Conservation (phyloP, 805 yeast species). For the Cyberlindnera euphorbiae region DNA sequence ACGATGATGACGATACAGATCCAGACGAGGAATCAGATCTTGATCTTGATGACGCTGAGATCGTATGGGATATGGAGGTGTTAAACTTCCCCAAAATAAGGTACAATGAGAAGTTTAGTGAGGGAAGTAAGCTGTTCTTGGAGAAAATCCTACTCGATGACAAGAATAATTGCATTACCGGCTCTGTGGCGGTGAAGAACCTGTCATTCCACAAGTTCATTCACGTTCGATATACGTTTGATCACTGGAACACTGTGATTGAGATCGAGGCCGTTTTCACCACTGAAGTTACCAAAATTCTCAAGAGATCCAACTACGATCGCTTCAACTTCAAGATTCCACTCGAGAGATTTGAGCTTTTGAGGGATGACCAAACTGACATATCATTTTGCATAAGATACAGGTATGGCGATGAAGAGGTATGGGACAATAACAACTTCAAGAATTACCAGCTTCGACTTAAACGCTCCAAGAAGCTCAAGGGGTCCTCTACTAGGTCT, state of each 20-base stretch:
- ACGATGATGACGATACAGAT: conserved; percentile 14
- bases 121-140: conserved; percentile 43
- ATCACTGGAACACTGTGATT: conserved; percentile 71
- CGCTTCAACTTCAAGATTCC: conserved; percentile 65
- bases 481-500: conserved; percentile 2
- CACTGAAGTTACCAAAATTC: conserved; percentile 41
- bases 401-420: conserved; percentile 37
- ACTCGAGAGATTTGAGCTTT: conserved; percentile 30
- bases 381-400: conserved; percentile 45
- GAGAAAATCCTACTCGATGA: conserved; percentile 62
- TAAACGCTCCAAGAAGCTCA: conserved; percentile 10
- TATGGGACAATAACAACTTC: conserved; percentile 73
- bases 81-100: conserved; percentile 41
- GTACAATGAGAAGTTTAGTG: conserved; percentile 40
- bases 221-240: conserved; percentile 67
- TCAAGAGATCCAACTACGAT: conserved; percentile 54
- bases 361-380: conserved; percentile 13
- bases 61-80: conserved; percentile 41
- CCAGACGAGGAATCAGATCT: conserved; percentile 11
- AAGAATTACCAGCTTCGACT: conserved; percentile 50
- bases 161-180: conserved; percentile 48
- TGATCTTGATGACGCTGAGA: conserved; percentile 19
- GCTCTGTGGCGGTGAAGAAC: conserved; percentile 77
- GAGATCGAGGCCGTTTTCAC: conserved; percentile 63
- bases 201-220: conserved; percentile 64